Evolutionary conservation across 805 yeast species (phyloP).

Genomic region (Danielia oregonensis): DNA sequence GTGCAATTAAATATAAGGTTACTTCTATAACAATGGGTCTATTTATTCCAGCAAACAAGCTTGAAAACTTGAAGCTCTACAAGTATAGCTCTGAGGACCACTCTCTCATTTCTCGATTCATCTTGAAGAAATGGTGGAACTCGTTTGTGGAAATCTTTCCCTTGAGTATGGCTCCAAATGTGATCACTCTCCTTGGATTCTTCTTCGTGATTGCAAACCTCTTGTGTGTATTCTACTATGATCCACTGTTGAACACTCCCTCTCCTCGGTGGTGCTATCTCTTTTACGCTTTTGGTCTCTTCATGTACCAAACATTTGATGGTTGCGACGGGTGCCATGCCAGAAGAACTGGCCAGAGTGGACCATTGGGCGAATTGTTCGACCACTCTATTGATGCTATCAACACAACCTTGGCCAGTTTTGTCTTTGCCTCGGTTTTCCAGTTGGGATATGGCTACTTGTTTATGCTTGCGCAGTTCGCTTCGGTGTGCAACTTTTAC

Average conservation of each 20-base stretch:
- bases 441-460: conserved; percentile 69
- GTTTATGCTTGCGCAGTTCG: conserved; percentile 63
- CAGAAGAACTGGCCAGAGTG: conserved; percentile 89
- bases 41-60: conserved; percentile 53
- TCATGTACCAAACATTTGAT: conserved; percentile 91
- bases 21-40: conserved; percentile 72
- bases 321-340: conserved; percentile 97
- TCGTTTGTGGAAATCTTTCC: conserved; percentile 75
- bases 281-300: conserved; percentile 75
- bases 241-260: conserved; percentile 58
- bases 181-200: conserved; percentile 79
- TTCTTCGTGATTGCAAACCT: conserved; percentile 65
- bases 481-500: conserved; percentile 76
- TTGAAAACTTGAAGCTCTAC: conserved; percentile 53
- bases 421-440: conserved; percentile 72
- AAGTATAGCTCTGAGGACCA: conserved; percentile 77
- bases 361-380: conserved; percentile 91
- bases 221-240: conserved; percentile 61
- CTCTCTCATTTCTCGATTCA: conserved; percentile 68
- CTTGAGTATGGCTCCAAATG: conserved; percentile 86
- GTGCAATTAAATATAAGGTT: too few relatives aligned
- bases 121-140: conserved; percentile 81
- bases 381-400: conserved; percentile 79
- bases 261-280: conserved; percentile 77
- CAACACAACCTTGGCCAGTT: conserved; percentile 76